Base-by-base conservation (phyloP, 2,329 filamentous ascomycete genomes). In the Ophiostoma sp. region DNA sequence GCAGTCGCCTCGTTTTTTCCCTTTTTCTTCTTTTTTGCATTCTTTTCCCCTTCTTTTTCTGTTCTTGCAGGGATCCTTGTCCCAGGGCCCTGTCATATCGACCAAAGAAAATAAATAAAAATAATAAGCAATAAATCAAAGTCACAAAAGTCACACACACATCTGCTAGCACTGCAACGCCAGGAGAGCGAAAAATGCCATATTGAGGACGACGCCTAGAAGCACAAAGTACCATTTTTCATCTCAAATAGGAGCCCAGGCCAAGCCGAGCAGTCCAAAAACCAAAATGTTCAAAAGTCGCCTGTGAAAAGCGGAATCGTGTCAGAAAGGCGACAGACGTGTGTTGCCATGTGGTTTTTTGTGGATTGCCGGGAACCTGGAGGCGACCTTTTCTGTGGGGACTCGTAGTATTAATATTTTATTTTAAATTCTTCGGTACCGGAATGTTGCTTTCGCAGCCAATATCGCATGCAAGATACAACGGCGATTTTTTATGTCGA, bases 311-410 rank as follows among this genome's bases (percentile, higher is more conserved):
- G 61, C 36, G 5, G 61, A 12, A 17, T 19, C 12, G n/a, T n/a
- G 59, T 7, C 15, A 33, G 57, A 33, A 61, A 15, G n/a, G 28
- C 12, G 19, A 28, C 25, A 25, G 22, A 28, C 59, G 17, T 36
- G 19, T 64, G 61, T 42, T 71, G 71, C 45, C 71, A 72, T 69
- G 48, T 72, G 71, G 59, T 55, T 55, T 72, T 69, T 69, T 69
- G 66, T 55, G 66, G 66, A 52, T 39, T 25, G 50, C 50, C n/a
- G 50, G 50, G 22, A 36, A 36, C 45, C 28, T 8, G n/a, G 52
- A 63, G 36, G 39, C 36, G 55, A 63, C 17, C 36, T 28, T 42
- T 70, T 42, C 31, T 68, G 64, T 68, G 64, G 64, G 33, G 64
- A 50, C 64, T 22, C n/a, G 50, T 2, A 25, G 2, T 25, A 55